phyloP scores from a whole-genome alignment of 148 eudicot species.

The Diospyros lotus region DNA sequence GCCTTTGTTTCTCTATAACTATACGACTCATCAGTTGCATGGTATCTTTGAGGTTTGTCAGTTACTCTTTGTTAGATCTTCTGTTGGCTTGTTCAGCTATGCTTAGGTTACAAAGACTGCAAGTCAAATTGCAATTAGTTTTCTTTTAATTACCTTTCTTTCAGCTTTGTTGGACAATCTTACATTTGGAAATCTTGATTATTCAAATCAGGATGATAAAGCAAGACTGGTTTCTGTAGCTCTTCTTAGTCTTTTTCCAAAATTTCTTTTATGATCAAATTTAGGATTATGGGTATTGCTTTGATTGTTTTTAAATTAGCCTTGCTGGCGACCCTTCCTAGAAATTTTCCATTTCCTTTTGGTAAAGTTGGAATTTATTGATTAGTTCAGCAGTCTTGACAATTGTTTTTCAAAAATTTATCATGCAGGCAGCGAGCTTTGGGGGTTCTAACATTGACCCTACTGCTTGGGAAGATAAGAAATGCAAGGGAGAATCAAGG shows the following conservation, averaged over 20 bases:
- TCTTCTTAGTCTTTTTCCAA: neutral
- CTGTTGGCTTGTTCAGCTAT: neutral
- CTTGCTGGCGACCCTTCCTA: neutral
- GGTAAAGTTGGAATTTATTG: neutral
- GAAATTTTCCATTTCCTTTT: neutral
- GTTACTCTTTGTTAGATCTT: neutral
- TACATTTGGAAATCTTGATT: neutral
- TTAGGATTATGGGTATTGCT: neutral
- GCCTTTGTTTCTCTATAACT: constrained; percentile 94
- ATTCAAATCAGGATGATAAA: neutral
- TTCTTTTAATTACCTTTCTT: neutral
- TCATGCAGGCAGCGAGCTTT: constrained; percentile 73
- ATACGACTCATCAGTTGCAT: constrained; percentile 97
- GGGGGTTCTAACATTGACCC: constrained; percentile 98
- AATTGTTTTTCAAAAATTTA: constrained; percentile 6
- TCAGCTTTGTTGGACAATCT: neutral
- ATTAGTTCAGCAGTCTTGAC: neutral
- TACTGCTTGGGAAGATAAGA: constrained; percentile 99
- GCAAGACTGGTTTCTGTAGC: neutral
- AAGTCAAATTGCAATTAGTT: neutral
- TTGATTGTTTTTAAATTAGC: neutral
- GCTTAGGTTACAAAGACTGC: neutral
- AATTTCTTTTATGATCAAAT: neutral
- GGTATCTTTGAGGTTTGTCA: constrained; percentile 89
- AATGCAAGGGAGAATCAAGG: constrained; percentile 97